phyloP scores from a whole-genome alignment of 306 rosid species.

The Glycine tomentella region DNA sequence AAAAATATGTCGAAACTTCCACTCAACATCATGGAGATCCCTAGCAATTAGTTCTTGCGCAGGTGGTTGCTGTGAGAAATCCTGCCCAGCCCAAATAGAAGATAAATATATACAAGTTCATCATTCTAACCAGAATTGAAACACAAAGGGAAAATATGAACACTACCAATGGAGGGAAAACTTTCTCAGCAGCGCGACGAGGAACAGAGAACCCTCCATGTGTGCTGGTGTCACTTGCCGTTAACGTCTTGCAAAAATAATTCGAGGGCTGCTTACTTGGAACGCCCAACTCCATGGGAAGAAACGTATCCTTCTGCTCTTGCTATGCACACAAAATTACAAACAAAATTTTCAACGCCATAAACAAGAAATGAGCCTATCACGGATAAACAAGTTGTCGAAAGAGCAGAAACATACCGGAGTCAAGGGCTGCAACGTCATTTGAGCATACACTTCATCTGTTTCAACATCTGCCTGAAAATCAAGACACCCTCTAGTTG shows the following conservation, averaged over 20 bases:
- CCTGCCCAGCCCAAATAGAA: conserved; percentile 59
- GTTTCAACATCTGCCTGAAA: conserved; percentile 97
- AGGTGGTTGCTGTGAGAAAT: conserved; percentile 88
- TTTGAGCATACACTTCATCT: conserved; percentile 95
- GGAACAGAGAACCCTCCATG: conserved; percentile 99
- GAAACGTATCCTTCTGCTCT: conserved; percentile 95
- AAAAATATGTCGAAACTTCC: conserved; percentile 93
- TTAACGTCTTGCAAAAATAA: conserved; percentile 94
- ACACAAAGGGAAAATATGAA: conserved; percentile 34
- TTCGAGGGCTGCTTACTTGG: conserved; percentile 97
- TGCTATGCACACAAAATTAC: conserved; percentile 54
- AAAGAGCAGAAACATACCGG: conserved; percentile 56
- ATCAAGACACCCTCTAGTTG: conserved; percentile 42
- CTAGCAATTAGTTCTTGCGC: conserved; percentile 92
- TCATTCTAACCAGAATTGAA: conserved; percentile 28
- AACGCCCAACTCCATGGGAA: conserved; percentile 88
- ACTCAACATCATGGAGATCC: conserved; percentile 93
- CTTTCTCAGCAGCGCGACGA: conserved; percentile 97
- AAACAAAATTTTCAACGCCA: conserved; percentile 28
- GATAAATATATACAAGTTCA: conserved; percentile 37
- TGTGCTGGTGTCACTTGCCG: conserved; percentile 95
- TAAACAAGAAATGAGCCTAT: not conserved
- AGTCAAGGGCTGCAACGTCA: conserved; percentile 90
- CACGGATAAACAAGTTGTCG: not conserved
- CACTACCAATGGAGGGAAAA: conserved; percentile 87